Base-by-base conservation (phyloP, 139 green algal species). In the Ettlia oleoabundans region DNA sequence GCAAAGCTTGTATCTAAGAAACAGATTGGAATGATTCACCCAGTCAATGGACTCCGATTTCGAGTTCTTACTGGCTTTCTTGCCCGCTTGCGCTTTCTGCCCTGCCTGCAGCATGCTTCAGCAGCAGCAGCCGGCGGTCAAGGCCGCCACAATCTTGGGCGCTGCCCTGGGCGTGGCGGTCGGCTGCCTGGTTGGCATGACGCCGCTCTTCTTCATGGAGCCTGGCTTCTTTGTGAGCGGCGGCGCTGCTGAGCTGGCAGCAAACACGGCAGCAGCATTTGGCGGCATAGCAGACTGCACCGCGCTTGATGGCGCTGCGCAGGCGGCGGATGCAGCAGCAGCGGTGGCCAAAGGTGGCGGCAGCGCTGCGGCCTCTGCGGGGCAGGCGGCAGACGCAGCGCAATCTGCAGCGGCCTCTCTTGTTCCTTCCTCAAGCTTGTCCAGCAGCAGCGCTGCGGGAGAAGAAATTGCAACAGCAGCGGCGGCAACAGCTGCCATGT, bases 111-210 rank as follows among this genome's bases (percentile, higher is more conserved):
- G 71, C 52, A 84, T 83, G 71, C 68, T 88, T 26, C 88, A 92
- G 47, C 77, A 86, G 78, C 81, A 67, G 30, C 64, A 87, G 83
- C 30, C 37, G 1, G 22, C 24, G 0, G 81, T 86, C 1, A 75
- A 51, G n/a, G 7, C 21, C 26, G 88, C 88, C 7, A 84, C 83
- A 35, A 73, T 91, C 35, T 41, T 52, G 43, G 92, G 92, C 1
- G 87, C 86, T 43, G 88, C 82, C 24, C 41, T 90, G 13, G 92
- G 92, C 8, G 87, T 96, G 26, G 82, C 80, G 5, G 33, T 92
- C 0, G 92, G 92, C 22, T 95, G 92, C 84, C 22, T 96, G 51
- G 32, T 94, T 19, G 92, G 92, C 26, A 91, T 94, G 87, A 77
- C 40, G 3, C 85, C 85, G 5, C 33, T 89, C 0, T 8, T 33